Percentiles rank a stretch among this genome's conserved stretches.
These are phyloP conservation scores for Mangifera indica DNA, from an alignment of 345 rosid genomes.

Conservation along the genomic window DNA sequence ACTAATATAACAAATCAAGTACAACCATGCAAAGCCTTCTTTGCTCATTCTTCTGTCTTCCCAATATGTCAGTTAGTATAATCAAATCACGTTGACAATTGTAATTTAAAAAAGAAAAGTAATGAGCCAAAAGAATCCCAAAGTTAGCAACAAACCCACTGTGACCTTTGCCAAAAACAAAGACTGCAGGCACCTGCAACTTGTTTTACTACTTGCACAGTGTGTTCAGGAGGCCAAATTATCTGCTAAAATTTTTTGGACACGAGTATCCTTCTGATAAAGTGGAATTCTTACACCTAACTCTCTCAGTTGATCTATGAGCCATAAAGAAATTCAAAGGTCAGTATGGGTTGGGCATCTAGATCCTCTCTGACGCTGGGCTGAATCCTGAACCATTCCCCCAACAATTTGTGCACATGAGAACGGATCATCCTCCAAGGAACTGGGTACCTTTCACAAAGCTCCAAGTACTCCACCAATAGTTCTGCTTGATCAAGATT, in stretches of 20 bases:
- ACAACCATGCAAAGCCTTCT: neutral
- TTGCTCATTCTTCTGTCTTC: neutral
- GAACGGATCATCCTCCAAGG: constrained; percentile 94
- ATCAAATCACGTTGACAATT: neutral
- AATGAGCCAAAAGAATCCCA: neutral
- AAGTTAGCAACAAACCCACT: neutral
- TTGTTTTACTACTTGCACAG: too few relatives aligned
- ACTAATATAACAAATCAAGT: constrained; percentile 1
- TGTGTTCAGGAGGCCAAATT: constrained; percentile 14
- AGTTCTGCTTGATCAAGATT: constrained; percentile 75
- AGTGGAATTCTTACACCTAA: constrained; percentile 71
- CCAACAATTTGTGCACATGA: constrained; percentile 86
- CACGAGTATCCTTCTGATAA: constrained; percentile 42
- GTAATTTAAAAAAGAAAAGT: neutral
- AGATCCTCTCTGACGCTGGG: constrained; percentile 76
- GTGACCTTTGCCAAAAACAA: neutral
- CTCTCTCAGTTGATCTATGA: constrained; percentile 65
- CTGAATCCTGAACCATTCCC: constrained; percentile 80
- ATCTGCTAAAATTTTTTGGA: constrained; percentile 15
- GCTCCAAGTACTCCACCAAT: constrained; percentile 67
- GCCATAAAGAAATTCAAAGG: constrained; percentile 73
- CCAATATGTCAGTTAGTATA: neutral
- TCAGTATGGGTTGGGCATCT: constrained; percentile 63
- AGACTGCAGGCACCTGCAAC: neutral
- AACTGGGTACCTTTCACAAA: constrained; percentile 85